Evolutionary conservation across 2,329 filamentous ascomycete genomes (phyloP).

Genomic region (Curvularia hawaiiensis): DNA sequence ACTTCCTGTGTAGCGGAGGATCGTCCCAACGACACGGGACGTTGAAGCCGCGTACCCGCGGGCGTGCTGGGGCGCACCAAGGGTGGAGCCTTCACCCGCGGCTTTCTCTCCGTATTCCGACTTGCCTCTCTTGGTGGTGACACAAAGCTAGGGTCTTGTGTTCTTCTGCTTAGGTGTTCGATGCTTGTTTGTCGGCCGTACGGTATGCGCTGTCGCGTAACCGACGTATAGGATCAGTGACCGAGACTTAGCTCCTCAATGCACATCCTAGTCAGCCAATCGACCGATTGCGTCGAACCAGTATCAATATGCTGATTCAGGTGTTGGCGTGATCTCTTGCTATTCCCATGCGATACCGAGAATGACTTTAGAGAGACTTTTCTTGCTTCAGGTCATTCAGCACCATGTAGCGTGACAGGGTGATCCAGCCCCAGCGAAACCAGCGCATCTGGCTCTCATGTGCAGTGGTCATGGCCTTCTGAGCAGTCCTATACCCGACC

Average conservation of each 20-base stretch:
- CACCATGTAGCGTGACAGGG: conserved; percentile 89
- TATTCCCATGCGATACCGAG: no score
- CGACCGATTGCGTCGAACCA: background rate
- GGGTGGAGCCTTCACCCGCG: conserved; percentile 13
- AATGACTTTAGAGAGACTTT: conserved; percentile 42
- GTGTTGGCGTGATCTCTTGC: background rate
- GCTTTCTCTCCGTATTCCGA: conserved; percentile 16
- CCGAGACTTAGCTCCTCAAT: background rate
- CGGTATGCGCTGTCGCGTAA: conserved; percentile 6
- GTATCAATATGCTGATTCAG: background rate
- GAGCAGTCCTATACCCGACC: conserved; percentile 67
- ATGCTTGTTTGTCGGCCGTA: conserved; percentile 3
- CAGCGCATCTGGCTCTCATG: conserved; percentile 98
- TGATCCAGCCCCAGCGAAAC: conserved; percentile 97
- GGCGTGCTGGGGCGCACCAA: conserved; percentile 1
- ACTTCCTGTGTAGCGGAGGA: conserved; percentile 12
- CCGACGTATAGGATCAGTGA: background rate
- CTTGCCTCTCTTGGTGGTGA: conserved; percentile 15
- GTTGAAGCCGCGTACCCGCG: conserved; percentile 12
- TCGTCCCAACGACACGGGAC: conserved; percentile 17
- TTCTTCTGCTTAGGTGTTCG: conserved; percentile 4
- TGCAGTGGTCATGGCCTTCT: conserved; percentile 85
- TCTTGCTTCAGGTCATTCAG: conserved; percentile 81
- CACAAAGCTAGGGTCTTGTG: conserved; percentile 1
- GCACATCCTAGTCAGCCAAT: background rate